phyloP scores from a whole-genome alignment of 805 yeast species.

The Wickerhamiella nectarea region DNA sequence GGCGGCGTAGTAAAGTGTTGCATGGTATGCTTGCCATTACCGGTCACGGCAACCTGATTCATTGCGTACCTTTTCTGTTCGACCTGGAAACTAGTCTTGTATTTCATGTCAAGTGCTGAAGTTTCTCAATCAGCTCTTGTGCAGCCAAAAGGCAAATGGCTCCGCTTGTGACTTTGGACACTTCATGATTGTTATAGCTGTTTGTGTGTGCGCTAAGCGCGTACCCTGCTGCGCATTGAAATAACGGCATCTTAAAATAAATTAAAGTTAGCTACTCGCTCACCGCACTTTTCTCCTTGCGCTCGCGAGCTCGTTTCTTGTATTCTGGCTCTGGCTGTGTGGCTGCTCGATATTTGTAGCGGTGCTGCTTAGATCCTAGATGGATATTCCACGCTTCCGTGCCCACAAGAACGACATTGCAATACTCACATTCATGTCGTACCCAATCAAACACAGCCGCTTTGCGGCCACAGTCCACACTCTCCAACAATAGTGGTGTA shows the following conservation, averaged over 20 bases:
- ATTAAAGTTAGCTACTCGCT: neutral
- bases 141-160: no score
- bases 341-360: neutral
- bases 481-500: slow-evolving; percentile 27
- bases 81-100: no score
- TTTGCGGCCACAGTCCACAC: slow-evolving; percentile 23
- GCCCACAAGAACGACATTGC: slow-evolving; percentile 61
- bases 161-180: no score
- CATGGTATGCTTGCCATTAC: no score
- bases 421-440: slow-evolving; percentile 53
- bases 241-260: neutral
- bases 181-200: no score
- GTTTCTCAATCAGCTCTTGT: no score
- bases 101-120: no score
- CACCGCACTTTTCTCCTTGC: no score
- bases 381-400: slow-evolving; percentile 59
- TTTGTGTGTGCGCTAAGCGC: neutral
- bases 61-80: no score
- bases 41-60: no score
- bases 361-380: slow-evolving; percentile 53
- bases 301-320: neutral
- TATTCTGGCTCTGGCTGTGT: neutral
- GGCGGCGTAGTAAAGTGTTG: no score
- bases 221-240: no score
- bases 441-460: slow-evolving; percentile 36